Conservation (phyloP, 2,329 filamentous ascomycete genomes). For the Ramularia collo-cygni region DNA sequence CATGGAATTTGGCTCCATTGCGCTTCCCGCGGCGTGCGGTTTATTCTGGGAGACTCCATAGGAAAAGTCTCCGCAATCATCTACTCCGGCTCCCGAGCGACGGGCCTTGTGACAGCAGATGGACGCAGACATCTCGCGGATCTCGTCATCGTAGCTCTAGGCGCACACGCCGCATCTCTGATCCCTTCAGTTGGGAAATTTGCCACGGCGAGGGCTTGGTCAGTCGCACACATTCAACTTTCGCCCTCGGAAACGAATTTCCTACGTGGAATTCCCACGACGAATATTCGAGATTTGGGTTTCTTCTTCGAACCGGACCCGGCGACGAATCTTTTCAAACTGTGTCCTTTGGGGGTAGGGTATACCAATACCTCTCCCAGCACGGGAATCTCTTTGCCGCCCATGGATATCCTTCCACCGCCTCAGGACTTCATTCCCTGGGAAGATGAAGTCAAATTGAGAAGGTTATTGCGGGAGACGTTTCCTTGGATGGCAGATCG, state of each 20-base stretch:
- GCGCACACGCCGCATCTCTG: conserved; percentile 44
- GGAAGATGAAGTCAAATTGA: conserved; percentile 47
- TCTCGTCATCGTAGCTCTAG: conserved; percentile 46
- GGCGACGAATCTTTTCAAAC: conserved; percentile 51
- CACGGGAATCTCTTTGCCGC: conserved; percentile 37
- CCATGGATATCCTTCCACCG: conserved; percentile 36
- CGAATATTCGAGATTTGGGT: conserved; percentile 54
- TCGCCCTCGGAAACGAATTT: conserved; percentile 47
- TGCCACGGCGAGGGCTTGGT: conserved; percentile 52
- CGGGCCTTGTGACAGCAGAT: conserved; percentile 34
- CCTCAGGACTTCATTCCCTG: conserved; percentile 45
- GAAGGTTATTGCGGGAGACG: conserved; percentile 45
- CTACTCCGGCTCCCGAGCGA: conserved; percentile 32
- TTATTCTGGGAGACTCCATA: conserved; percentile 38
- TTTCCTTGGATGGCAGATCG: conserved; percentile 48
- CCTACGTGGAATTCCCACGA: conserved; percentile 54
- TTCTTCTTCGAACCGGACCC: conserved; percentile 62
- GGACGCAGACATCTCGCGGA: conserved; percentile 33
- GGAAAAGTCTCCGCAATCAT: conserved; percentile 36
- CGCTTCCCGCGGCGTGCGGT: conserved; percentile 35
- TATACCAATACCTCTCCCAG: conserved; percentile 46
- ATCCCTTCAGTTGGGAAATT: conserved; percentile 45
- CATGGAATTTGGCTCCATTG: conserved; percentile 41
- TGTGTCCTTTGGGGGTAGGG: conserved; percentile 54
- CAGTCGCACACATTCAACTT: conserved; percentile 53